Conservation (phyloP, 306 rosid genomes). For the Boehmeria nivea region DNA sequence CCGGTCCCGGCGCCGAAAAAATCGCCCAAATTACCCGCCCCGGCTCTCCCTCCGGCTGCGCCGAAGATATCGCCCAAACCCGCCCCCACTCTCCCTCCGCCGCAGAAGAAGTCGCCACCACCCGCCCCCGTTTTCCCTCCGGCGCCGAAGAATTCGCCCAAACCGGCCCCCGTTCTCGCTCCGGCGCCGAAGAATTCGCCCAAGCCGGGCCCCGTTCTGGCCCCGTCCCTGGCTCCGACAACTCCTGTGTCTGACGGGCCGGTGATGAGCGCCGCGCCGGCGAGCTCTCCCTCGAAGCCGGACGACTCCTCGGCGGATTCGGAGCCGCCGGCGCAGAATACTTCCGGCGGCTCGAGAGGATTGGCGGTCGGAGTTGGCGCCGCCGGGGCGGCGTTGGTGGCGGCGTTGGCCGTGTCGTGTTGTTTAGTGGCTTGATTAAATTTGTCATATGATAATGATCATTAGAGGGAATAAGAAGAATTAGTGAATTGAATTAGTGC, state of each 20-base stretch:
- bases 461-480: neutral
- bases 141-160: too few species aligned
- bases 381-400: conserved; percentile 32
- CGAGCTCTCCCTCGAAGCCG: neutral
- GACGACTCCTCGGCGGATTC: neutral
- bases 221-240: neutral
- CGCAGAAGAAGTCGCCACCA: neutral
- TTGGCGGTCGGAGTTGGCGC: conserved; percentile 19
- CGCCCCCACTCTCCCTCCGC: neutral
- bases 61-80: too few species aligned
- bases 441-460: neutral
- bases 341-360: conserved; percentile 10
- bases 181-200: neutral
- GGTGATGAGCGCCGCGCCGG: neutral
- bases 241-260: neutral
- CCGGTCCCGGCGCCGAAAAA: conserved; percentile 4
- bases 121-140: conserved; percentile 16
- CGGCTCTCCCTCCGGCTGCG: too few species aligned
- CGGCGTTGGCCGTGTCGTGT: neutral
- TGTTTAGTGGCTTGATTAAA: conserved; percentile 12
- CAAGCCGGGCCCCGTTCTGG: neutral
- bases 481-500: neutral
- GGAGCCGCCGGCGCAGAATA: neutral
- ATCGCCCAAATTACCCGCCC: too few species aligned
- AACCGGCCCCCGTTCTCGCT: too few species aligned